Conservation (phyloP, 2,329 filamentous ascomycete species). For the Ampelomyces quisqualis region DNA sequence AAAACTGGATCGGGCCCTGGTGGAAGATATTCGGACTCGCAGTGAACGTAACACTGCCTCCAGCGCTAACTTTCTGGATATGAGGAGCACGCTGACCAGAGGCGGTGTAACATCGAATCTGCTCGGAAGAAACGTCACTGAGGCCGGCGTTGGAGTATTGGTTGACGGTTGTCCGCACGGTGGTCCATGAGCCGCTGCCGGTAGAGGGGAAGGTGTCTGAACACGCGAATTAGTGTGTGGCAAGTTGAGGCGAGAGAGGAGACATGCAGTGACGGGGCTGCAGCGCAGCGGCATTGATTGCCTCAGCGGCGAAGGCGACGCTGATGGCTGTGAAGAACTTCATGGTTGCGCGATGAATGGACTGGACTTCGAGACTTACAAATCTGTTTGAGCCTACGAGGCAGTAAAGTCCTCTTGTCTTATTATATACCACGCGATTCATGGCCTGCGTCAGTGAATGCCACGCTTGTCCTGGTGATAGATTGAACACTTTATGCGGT, state of each 20-base stretch:
- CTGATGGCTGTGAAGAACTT: conserved; percentile 25
- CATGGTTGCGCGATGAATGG: conserved; percentile 18
- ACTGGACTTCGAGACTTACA: background rate
- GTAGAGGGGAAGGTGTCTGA: conserved; percentile 31
- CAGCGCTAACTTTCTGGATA: conserved; percentile 30
- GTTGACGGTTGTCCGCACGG: conserved; percentile 38
- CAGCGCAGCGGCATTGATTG: conserved; percentile 25
- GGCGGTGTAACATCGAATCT: conserved; percentile 40
- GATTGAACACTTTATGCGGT: conserved; percentile 27
- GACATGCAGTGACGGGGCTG: conserved; percentile 29
- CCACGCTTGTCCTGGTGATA: conserved; percentile 11
- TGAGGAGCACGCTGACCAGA: conserved; percentile 17
- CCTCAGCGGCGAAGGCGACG: conserved; percentile 19
- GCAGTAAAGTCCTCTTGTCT: background rate
- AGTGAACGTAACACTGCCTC: conserved; percentile 37
- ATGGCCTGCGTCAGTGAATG: conserved; percentile 3
- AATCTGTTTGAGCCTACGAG: background rate
- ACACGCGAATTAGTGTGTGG: background rate
- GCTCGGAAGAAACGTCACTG: conserved; percentile 29
- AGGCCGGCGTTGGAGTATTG: conserved; percentile 29
- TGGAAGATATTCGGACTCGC: conserved; percentile 36
- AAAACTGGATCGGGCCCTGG: conserved; percentile 42
- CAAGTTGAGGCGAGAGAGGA: conserved; percentile 1
- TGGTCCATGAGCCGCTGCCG: conserved; percentile 33
- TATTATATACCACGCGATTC: conserved; percentile 5